phyloP scores from a whole-genome alignment of 2,329 filamentous ascomycete species.

The Ophiostoma quercus region DNA sequence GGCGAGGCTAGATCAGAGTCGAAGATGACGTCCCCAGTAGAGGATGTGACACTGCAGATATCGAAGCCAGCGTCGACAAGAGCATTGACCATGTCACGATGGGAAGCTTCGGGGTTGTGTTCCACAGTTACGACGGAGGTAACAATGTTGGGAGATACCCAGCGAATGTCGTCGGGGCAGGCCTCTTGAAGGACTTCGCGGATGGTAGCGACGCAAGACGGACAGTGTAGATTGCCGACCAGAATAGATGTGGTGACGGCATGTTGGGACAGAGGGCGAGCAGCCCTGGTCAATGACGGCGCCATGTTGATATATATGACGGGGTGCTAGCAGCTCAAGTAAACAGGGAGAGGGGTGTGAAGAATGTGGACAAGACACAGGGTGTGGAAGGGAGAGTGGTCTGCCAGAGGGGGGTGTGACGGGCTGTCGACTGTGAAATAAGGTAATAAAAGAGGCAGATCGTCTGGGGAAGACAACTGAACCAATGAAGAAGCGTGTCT shows the following conservation, averaged over 20 bases:
- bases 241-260: conserved; percentile 55
- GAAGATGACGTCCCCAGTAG: conserved; percentile 31
- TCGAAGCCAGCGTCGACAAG: conserved; percentile 57
- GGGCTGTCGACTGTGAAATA: neutral
- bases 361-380: conserved; percentile 6
- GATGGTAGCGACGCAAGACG: conserved; percentile 66
- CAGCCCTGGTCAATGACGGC: conserved; percentile 30
- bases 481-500: neutral
- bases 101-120: conserved; percentile 46
- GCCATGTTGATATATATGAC: conserved; percentile 24
- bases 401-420: conserved; percentile 10
- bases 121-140: conserved; percentile 62
- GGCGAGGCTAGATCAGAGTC: conserved; percentile 17
- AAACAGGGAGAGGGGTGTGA: neutral
- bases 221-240: conserved; percentile 71
- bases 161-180: conserved; percentile 44
- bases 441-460: neutral
- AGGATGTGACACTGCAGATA: conserved; percentile 45
- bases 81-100: conserved; percentile 40
- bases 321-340: neutral
- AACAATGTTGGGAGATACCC: conserved; percentile 65
- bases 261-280: conserved; percentile 20
- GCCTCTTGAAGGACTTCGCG: conserved; percentile 50
- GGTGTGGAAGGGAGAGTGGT: conserved; percentile 15
- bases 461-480: neutral